A percentile compares a stretch with the other conserved stretches of the same genome.
Evolutionary conservation across 257 asterid genomes (phyloP).

Genomic region (Lavandula angustifolia): DNA sequence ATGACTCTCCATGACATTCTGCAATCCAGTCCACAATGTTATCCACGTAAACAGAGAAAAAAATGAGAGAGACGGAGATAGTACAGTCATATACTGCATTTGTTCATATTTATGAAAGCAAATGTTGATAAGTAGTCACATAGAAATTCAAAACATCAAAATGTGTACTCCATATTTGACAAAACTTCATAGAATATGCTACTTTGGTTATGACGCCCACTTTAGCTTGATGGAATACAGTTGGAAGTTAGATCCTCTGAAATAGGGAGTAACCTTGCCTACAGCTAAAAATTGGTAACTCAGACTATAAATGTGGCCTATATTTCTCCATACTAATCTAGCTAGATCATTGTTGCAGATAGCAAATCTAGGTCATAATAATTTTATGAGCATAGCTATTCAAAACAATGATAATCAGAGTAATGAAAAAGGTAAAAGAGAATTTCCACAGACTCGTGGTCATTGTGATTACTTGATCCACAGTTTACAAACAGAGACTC

Average conservation of each 20-base stretch:
- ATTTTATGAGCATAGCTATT: constrained; percentile 13
- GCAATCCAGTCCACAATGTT: constrained; percentile 38
- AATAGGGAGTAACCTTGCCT: background rate
- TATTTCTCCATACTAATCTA: background rate
- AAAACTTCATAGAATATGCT: background rate
- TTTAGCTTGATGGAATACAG: constrained; percentile 4
- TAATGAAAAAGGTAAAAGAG: background rate
- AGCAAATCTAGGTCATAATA: constrained; percentile 7
- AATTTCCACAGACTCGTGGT: background rate
- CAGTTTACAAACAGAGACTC: constrained; percentile 3
- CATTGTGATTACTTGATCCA: background rate
- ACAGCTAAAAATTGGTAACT: background rate
- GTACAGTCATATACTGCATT: background rate
- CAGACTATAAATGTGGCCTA: constrained; percentile 2
- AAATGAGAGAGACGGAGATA: background rate
- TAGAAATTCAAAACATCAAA: background rate
- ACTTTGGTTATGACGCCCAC: background rate
- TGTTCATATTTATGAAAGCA: constrained; percentile 6
- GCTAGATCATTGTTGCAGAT: constrained; percentile 7
- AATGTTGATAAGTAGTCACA: constrained; percentile 11
- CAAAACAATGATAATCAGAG: constrained; percentile 11
- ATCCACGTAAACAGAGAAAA: constrained; percentile 22
- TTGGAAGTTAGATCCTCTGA: background rate
- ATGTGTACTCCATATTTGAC: background rate
- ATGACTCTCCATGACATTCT: constrained; percentile 57